Evolutionary conservation across 257 asterid genomes (phyloP).

Genomic region (Petrea volubilis): DNA sequence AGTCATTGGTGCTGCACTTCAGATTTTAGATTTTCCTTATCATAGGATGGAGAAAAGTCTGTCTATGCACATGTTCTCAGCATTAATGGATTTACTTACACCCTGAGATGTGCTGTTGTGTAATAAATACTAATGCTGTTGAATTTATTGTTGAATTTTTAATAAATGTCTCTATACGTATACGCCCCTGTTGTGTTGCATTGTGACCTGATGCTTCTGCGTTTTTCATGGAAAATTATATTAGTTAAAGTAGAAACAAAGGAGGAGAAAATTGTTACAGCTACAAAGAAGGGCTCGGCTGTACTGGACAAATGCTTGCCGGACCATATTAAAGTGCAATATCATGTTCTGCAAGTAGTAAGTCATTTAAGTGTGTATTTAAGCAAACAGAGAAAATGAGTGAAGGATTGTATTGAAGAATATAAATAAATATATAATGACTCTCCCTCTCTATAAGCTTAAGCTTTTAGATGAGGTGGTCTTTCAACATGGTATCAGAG

Average conservation of each 20-base stretch:
- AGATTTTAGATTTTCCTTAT: not conserved
- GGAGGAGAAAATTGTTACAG: slow-evolving; percentile 55
- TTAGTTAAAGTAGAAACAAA: slow-evolving; percentile 31
- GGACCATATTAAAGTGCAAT: slow-evolving; percentile 69
- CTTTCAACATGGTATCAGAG: no score
- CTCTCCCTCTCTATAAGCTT: no score
- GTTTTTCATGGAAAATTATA: slow-evolving; percentile 15
- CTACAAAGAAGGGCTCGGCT: slow-evolving; percentile 83
- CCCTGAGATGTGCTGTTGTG: slow-evolving; percentile 3
- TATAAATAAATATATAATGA: no score
- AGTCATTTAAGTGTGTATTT: slow-evolving; percentile 15
- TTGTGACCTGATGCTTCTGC: slow-evolving; percentile 23
- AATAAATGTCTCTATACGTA: not conserved
- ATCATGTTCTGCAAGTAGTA: slow-evolving; percentile 84
- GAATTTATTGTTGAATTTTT: not conserved
- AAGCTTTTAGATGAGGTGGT: no score
- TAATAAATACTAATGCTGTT: not conserved
- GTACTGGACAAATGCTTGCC: slow-evolving; percentile 78
- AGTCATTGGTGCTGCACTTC: not conserved
- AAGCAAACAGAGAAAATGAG: not conserved
- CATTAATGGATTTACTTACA: not conserved
- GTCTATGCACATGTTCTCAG: not conserved
- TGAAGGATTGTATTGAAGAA: not conserved
- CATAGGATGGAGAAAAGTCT: not conserved
- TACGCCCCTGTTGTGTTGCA: slow-evolving; percentile 8